Evolutionary conservation across 148 eudicot species (phyloP).

Genomic region (Rhododendron molle): DNA sequence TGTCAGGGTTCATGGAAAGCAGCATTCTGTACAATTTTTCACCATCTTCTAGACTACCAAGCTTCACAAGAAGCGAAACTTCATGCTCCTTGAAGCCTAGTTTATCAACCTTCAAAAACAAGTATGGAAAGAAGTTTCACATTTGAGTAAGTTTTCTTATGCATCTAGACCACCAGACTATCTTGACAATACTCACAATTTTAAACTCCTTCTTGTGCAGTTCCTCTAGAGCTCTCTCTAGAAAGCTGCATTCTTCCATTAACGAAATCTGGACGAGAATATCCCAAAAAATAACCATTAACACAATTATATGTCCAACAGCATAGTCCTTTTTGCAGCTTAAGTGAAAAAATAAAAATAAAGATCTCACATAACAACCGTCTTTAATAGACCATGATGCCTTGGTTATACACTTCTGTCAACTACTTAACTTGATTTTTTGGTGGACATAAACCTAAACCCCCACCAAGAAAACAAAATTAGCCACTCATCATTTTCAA

Average conservation of each 20-base stretch:
- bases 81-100: slow-evolving; percentile 81
- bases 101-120: slow-evolving; percentile 67
- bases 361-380: not conserved
- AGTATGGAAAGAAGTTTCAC: slow-evolving; percentile 7
- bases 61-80: slow-evolving; percentile 84
- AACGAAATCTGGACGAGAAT: slow-evolving; percentile 55
- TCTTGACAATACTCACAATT: slow-evolving; percentile 59
- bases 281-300: not conserved
- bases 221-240: slow-evolving; percentile 82
- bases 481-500: not conserved
- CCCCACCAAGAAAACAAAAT: not conserved
- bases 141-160: not conserved
- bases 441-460: not conserved
- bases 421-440: not conserved
- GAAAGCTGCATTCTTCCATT: slow-evolving; percentile 79
- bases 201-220: slow-evolving; percentile 65
- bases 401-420: slow-evolving; percentile 1
- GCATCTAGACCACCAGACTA: not conserved
- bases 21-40: slow-evolving; percentile 57
- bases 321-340: not conserved
- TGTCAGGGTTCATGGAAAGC: slow-evolving; percentile 95
- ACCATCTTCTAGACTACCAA: slow-evolving; percentile 67
- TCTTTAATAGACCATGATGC: not conserved
- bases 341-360: not conserved
- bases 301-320: not conserved